These are phyloP conservation scores for Chaetomiaceae sp. DNA, from an alignment of 2,329 filamentous ascomycete genomes.

Conservation along the genomic window DNA sequence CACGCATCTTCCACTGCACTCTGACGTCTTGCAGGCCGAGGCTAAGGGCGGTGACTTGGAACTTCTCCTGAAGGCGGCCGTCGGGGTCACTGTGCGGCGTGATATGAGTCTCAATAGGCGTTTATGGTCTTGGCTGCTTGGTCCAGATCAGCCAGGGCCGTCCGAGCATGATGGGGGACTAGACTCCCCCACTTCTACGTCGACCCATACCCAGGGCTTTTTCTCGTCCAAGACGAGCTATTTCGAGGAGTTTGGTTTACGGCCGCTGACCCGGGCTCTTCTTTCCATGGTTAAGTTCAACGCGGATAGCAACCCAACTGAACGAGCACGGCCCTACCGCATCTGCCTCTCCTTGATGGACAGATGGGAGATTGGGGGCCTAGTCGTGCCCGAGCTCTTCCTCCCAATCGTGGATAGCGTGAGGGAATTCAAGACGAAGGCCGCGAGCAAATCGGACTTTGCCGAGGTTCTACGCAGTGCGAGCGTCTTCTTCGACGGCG, in stretches of 20 bases:
- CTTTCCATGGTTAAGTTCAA: slow-evolving; percentile 65
- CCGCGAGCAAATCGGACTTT: slow-evolving; percentile 63
- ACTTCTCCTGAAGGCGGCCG: slow-evolving; percentile 72
- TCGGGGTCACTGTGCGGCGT: slow-evolving; percentile 78
- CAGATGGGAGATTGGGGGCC: slow-evolving; percentile 90
- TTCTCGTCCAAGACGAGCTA: slow-evolving; percentile 64
- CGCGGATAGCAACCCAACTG: slow-evolving; percentile 47
- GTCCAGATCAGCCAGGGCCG: slow-evolving; percentile 55
- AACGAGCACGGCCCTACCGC: slow-evolving; percentile 78
- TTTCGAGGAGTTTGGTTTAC: slow-evolving; percentile 73
- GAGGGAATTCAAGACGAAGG: slow-evolving; percentile 61
- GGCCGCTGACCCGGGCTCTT: slow-evolving; percentile 66
- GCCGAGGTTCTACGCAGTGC: slow-evolving; percentile 86
- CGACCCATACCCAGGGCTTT: slow-evolving; percentile 39
- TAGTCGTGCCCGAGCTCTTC: slow-evolving; percentile 84
- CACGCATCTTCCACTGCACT: slow-evolving; percentile 79
- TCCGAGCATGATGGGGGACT: slow-evolving; percentile 42
- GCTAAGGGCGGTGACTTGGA: slow-evolving; percentile 73
- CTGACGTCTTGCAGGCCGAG: slow-evolving; percentile 67
- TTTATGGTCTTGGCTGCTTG: slow-evolving; percentile 93
- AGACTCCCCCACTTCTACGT: slow-evolving; percentile 40
- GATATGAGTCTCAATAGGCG: slow-evolving; percentile 96
- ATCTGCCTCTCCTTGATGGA: slow-evolving; percentile 97
- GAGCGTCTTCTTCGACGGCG: slow-evolving; percentile 93
- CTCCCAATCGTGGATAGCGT: slow-evolving; percentile 78